phyloP scores from a whole-genome alignment of 352 stramenopile species.

The Phytopythium cucurbitacearum region DNA sequence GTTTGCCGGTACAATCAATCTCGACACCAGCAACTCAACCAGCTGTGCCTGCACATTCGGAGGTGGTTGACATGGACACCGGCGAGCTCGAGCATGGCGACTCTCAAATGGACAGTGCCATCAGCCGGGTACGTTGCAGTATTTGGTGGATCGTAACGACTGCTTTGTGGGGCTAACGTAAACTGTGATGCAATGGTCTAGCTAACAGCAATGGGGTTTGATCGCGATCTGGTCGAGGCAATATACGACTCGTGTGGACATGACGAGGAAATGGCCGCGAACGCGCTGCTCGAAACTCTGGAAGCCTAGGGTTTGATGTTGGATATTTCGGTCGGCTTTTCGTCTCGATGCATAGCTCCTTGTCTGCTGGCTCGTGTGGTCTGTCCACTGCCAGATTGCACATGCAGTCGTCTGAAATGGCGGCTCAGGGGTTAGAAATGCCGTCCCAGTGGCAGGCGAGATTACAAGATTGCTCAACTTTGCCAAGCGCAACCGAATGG shows the following conservation, averaged over 20 bases:
- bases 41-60: conserved; percentile 1
- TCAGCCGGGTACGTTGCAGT: conserved; percentile 28
- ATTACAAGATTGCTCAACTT: too few species aligned
- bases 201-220: conserved; percentile 61
- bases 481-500: too few species aligned
- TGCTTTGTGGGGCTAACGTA: neutral
- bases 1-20: conserved; percentile 3
- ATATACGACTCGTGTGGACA: conserved; percentile 62
- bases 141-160: neutral
- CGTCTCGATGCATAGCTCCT: too few species aligned
- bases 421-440: too few species aligned
- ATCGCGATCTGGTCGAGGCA: conserved; percentile 32
- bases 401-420: too few species aligned
- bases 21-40: neutral
- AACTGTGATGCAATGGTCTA: conserved; percentile 13
- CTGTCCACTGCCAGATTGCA: too few species aligned
- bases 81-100: neutral
- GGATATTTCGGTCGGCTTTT: neutral
- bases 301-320: conserved; percentile 9
- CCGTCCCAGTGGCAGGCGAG: too few species aligned
- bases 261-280: conserved; percentile 49
- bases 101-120: neutral
- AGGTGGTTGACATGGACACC: conserved; percentile 13
- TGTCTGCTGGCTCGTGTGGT: too few species aligned
- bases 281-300: conserved; percentile 55